These are phyloP conservation scores for Cenchrus purpureus DNA, from an alignment of 176 grass and related monocot genomes.

Conservation along the genomic window DNA sequence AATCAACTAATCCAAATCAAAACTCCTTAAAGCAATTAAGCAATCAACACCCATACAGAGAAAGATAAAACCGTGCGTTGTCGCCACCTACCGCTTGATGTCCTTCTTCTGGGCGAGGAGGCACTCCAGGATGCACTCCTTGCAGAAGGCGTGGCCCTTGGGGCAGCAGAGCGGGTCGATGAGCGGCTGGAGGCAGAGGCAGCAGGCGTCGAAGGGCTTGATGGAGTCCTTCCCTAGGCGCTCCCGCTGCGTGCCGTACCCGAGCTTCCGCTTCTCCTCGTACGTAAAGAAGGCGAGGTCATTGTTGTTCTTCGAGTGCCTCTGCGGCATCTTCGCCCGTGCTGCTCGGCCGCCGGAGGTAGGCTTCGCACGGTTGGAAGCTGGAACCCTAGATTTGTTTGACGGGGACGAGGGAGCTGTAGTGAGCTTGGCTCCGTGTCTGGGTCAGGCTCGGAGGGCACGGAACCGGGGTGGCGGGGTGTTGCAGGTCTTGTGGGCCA, in stretches of 20 bases:
- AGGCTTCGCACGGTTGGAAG: background rate
- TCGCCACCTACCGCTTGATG: slow-evolving; percentile 77
- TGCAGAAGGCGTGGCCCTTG: slow-evolving; percentile 96
- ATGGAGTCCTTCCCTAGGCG: slow-evolving; percentile 97
- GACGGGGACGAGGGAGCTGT: background rate
- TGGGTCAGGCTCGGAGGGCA: background rate
- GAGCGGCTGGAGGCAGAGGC: slow-evolving; percentile 94
- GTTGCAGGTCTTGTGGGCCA: background rate
- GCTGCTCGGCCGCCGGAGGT: background rate
- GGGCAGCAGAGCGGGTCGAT: slow-evolving; percentile 89
- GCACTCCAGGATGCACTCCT: slow-evolving; percentile 97
- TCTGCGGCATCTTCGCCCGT: slow-evolving; percentile 79
- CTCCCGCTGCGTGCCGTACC: slow-evolving; percentile 98
- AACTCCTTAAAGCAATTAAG: background rate
- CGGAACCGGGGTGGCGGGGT: too few species aligned
- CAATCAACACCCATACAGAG: background rate
- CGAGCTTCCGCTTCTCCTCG: slow-evolving; percentile 99
- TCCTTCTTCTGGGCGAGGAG: slow-evolving; percentile 98
- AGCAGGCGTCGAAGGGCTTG: slow-evolving; percentile 99
- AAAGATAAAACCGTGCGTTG: background rate
- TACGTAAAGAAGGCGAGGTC: slow-evolving; percentile 99
- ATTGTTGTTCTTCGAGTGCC: slow-evolving; percentile 99
- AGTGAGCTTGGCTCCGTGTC: background rate
- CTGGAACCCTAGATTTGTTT: slow-evolving; percentile 56
- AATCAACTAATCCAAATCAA: background rate